Conservation (phyloP, 2,329 filamentous ascomycete species). For the Alternaria hordeiaustralica region DNA sequence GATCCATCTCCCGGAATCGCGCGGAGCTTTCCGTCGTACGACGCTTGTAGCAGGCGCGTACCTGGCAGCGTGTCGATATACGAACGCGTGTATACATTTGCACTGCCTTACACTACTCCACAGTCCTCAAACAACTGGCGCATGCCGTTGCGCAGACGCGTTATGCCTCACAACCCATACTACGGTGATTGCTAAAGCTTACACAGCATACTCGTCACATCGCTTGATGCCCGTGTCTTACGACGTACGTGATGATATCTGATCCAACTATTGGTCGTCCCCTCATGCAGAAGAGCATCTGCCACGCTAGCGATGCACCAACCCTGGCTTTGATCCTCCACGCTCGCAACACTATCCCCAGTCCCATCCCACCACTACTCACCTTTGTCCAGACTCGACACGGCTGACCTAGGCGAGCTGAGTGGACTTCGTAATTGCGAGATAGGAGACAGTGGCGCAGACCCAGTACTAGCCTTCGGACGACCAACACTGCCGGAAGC, state of each 20-base stretch:
- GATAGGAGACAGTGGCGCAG: background rate
- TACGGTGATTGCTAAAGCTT: background rate
- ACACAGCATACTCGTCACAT: background rate
- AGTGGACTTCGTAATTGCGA: background rate
- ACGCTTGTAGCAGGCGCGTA: background rate
- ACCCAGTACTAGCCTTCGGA: background rate
- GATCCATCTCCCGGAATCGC: background rate
- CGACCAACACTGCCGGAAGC: background rate
- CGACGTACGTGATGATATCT: background rate
- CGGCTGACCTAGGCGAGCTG: constrained; percentile 10
- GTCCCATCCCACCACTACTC: background rate
- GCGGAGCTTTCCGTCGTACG: background rate
- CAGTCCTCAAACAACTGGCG: background rate
- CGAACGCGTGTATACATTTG: background rate
- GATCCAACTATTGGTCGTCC: background rate
- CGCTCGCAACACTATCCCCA: constrained; percentile 9
- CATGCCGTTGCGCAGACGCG: background rate
- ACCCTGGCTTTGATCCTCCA: background rate
- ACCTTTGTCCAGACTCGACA: constrained; percentile 16
- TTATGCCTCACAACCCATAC: background rate
- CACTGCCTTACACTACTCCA: background rate
- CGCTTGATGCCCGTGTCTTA: background rate
- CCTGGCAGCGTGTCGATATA: background rate
- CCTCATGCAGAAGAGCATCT: background rate
- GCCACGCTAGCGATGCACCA: background rate